Evolutionary conservation across 805 yeast species (phyloP).

Genomic region (Wickerhamomyces sydowiorum): DNA sequence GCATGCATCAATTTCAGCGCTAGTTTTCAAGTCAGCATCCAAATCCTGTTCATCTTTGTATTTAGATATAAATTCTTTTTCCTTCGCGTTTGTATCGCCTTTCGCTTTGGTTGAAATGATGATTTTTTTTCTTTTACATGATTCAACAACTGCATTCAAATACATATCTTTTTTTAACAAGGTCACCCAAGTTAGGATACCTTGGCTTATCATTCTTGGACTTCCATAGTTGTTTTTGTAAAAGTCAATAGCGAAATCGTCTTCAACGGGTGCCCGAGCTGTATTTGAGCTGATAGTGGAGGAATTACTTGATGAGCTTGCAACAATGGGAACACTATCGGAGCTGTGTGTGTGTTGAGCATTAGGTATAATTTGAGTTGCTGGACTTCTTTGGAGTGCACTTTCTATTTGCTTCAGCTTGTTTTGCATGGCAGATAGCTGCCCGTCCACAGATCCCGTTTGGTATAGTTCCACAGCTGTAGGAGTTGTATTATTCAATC

Average conservation of each 20-base stretch:
- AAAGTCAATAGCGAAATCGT: constrained; percentile 8
- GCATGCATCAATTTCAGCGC: constrained; percentile 1
- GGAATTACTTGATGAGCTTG: no score
- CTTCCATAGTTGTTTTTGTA: constrained; percentile 4
- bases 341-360: not conserved
- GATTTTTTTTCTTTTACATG: constrained; percentile 2
- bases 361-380: no score
- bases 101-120: not conserved
- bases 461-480: not conserved
- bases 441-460: not conserved
- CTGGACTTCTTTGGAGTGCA: not conserved
- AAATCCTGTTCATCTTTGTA: not conserved
- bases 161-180: constrained; percentile 19
- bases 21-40: not conserved
- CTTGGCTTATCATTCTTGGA: constrained; percentile 12
- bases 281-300: no score
- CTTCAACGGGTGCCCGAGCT: no score
- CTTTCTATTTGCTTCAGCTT: constrained; percentile 9
- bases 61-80: not conserved
- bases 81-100: not conserved
- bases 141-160: constrained; percentile 11
- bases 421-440: not conserved
- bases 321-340: no score
- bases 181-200: constrained; percentile 21
- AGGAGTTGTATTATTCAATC: not conserved